Evolutionary conservation across 352 stramenopile genomes (phyloP), one percentile per base, ranked within the genome.

Genomic region (Pythium plurisporium): DNA sequence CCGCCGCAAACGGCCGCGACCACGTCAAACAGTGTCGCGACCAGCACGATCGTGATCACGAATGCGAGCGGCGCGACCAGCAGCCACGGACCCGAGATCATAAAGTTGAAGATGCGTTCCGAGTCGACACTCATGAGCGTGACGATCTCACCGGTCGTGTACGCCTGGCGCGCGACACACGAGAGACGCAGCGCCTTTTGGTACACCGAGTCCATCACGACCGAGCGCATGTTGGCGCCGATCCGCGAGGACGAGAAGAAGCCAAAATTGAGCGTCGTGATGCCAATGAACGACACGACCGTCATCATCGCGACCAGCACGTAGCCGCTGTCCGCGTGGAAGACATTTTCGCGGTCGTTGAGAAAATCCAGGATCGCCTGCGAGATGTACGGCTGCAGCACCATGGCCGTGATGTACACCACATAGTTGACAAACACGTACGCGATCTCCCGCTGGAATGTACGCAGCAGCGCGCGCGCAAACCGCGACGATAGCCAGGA

Each of bases 131-230:
- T 61, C 38, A 69, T 65, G 44, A 76, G 52, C 38, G 70, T 78
- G 27, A 74, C 66, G 44, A 78, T 71, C 46, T 75, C 66, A 22
- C 70, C 70, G 1, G 70, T 74, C 23, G 66, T 65, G 49, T 72
- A 72, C 19, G 51, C 29, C 36, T 68, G 70, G 15, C 63, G 66
- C 14, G 70, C 62, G 20, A 60, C 49, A n/a, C 53, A 56, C 38
- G 70, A 78, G 26, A 78, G 59, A 1, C 58, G 51, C 10, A 78
- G 58, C 2, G 57, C 50, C 51, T 78, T 78, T 27, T 71, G 66
- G 53, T 73, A 78, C 15, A 78, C 70, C 12, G 42, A 55, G 53
- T 78, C 60, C 70, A 78, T 74, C 27, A 73, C 38, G 15, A 73
- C 65, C 12, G 53, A 66, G 36, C 68, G 66, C 56, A 69, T 66